Evolutionary conservation across 129 eudicot species (phyloP), one percentile per base, ranked within the genome.

Genomic region (Silybum marianum): DNA sequence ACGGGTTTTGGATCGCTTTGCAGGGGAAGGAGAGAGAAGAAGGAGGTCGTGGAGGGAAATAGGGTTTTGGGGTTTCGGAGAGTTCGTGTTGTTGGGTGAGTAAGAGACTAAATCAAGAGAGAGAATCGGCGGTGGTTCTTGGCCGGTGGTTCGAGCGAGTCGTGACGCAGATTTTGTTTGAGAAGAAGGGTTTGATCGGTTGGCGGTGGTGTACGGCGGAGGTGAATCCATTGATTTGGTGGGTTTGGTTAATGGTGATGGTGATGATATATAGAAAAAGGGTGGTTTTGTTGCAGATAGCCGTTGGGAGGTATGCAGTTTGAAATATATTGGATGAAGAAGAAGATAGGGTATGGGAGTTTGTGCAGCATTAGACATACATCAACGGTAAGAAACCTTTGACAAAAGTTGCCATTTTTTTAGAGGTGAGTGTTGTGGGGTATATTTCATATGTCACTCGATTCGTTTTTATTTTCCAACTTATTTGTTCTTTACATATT

Each of bases 1-100:
- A 4, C 96, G 92, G 40, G 88, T 54, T 48, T 81, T 91, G 2
- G 97, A 89, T 72, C 80, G 86, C 9, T 87, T 84, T 32, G 80
- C 83, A 51, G 97, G 93, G 46, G 96, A 95, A 76, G 97, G 98
- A 0, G 99, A 95, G 21, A 89, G 92, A 18, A 92, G 84, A 16
- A 95, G 86, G 51, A 92, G 89, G 25, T 95, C 97, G 28, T 76
- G 94, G n/a, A 92, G 77, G 0, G 93, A 85, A 0, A 83, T 69
- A 74, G 89, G 80, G 80, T 69, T 88, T 36, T 66, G 82, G 44
- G 96, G 89, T 78, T 78, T 84, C 0, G 91, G 88, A 40, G 94
- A 88, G 21, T 72, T 23, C 0, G 83, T 83, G 65, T 83, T 76
- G 69, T 78, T 84, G 1, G 96, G 89, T 11, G 92, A 87, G 79